Conservation (phyloP, 345 rosid species). For the Camelina laxa region DNA sequence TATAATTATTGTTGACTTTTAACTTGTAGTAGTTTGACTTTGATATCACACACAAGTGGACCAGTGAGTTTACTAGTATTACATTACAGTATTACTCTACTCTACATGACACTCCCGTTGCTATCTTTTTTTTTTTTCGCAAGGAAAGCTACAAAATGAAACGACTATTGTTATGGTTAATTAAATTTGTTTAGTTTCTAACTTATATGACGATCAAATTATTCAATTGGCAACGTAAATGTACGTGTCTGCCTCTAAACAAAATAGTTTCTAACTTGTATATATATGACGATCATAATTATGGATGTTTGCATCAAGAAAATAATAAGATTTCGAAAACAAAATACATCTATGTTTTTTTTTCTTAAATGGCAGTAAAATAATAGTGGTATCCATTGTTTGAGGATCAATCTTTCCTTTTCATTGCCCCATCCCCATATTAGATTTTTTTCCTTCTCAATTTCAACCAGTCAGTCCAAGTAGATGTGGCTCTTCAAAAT, state of each 20-base stretch:
- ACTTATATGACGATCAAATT: neutral
- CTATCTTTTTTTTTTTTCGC: neutral
- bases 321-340: constrained; percentile 4
- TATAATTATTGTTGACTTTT: neutral
- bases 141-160: neutral
- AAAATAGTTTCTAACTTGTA: no score
- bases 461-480: constrained; percentile 24
- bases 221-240: neutral
- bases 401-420: constrained; percentile 8
- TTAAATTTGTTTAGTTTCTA: neutral
- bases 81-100: no score
- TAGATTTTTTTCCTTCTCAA: neutral
- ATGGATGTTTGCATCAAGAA: constrained; percentile 12
- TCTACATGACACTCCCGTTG: neutral
- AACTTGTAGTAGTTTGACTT: neutral
- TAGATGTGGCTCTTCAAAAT: constrained; percentile 18
- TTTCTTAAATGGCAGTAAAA: neutral
- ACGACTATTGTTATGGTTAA: no score
- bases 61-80: no score
- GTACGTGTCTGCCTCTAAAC: neutral
- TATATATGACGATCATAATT: no score
- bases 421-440: neutral
- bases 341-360: neutral
- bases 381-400: constrained; percentile 9
- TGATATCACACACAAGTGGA: neutral